Evolutionary conservation across 345 rosid genomes (phyloP).

Genomic region (Bruguiera parviflora): DNA sequence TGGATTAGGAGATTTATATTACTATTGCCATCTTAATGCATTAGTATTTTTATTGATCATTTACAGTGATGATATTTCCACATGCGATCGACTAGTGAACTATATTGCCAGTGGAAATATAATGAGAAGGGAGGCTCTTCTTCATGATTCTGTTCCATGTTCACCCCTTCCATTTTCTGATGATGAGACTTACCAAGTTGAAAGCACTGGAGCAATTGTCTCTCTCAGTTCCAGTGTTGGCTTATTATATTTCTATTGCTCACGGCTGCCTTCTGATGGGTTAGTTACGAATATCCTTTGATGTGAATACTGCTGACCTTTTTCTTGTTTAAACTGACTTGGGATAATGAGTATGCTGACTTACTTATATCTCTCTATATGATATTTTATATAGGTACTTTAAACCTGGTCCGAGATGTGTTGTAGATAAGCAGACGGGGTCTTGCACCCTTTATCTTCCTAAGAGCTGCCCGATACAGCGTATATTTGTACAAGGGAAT

Average conservation of each 20-base stretch:
- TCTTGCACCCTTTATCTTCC: constrained; percentile 61
- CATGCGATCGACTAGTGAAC: constrained; percentile 47
- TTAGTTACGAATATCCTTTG: constrained; percentile 31
- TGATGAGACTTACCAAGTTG: constrained; percentile 47
- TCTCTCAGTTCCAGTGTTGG: constrained; percentile 59
- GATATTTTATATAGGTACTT: constrained; percentile 54
- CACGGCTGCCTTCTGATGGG: constrained; percentile 87
- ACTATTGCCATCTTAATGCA: too few relatives aligned
- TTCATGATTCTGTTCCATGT: constrained; percentile 58
- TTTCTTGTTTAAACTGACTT: too few relatives aligned
- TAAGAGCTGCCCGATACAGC: constrained; percentile 58
- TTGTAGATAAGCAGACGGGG: constrained; percentile 38
- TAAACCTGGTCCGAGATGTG: constrained; percentile 64
- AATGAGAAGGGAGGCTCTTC: constrained; percentile 67
- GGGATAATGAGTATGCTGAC: too few relatives aligned
- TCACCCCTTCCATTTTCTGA: constrained; percentile 32
- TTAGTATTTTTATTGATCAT: not conserved
- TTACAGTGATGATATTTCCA: constrained; percentile 50
- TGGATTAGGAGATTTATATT: too few relatives aligned
- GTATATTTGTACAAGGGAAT: constrained; percentile 41
- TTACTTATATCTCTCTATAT: not conserved
- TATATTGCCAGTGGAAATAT: constrained; percentile 62
- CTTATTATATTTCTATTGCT: constrained; percentile 73
- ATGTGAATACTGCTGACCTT: not conserved
- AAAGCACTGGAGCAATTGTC: constrained; percentile 58